Conservation (phyloP, 2,329 filamentous ascomycete species). For the Emergomyces pasteurianus region DNA sequence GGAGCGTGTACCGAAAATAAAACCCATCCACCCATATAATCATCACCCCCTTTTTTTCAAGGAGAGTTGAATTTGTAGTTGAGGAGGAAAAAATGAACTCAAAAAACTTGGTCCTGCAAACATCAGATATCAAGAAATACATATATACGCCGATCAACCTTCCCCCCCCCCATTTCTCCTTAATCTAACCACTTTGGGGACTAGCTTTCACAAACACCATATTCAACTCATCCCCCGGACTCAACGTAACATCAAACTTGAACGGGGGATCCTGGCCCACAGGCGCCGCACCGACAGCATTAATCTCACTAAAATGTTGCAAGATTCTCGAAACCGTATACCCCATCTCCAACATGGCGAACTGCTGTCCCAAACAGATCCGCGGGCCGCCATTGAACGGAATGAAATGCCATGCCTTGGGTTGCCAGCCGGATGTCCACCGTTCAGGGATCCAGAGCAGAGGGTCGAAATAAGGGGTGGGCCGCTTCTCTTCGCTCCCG, state of each 20-base stretch:
- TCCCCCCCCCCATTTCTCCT: too few relatives aligned
- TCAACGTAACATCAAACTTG: constrained; percentile 28
- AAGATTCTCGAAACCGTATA: constrained; percentile 36
- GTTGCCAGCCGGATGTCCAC: constrained; percentile 39
- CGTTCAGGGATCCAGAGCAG: constrained; percentile 39
- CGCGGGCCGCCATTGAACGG: constrained; percentile 43
- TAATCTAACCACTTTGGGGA: constrained; percentile 4
- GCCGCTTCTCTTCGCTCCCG: constrained; percentile 10
- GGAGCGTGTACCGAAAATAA: too few relatives aligned
- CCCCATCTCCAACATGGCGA: constrained; percentile 48
- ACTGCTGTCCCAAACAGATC: constrained; percentile 48
- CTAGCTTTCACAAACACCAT: constrained; percentile 27
- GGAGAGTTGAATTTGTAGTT: not conserved
- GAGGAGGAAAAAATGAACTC: too few relatives aligned
- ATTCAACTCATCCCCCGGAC: constrained; percentile 27
- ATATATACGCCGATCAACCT: not conserved
- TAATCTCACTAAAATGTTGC: constrained; percentile 29
- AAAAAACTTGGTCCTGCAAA: too few relatives aligned
- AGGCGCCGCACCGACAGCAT: constrained; percentile 20
- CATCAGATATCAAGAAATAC: not conserved
- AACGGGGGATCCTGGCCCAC: constrained; percentile 25
- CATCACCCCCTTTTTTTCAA: not conserved
- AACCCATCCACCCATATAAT: not conserved
- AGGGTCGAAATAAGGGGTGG: constrained; percentile 29
- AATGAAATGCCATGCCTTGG: constrained; percentile 43